Base-by-base conservation (phyloP, 192 early-diverging fungal species). In the Backusella mclennaniae region DNA sequence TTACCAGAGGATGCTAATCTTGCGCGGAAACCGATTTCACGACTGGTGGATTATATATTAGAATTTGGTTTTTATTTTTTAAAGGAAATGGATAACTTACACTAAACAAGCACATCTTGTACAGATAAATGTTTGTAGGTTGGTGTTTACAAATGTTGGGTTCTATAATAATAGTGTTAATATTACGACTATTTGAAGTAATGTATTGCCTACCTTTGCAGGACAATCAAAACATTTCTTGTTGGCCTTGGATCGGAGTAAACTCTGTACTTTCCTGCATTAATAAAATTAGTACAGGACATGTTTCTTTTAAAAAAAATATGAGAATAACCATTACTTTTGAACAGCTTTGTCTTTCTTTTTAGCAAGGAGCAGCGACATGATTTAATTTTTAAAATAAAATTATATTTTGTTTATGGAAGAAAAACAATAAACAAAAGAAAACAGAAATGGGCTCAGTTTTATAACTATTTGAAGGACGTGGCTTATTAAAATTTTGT, bases 161-260 rank as follows among this genome's bases (percentile, higher is more conserved):
- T 63, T 29, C 56, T 63, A 63, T 29, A 29, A 29, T 14, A 2
- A 23, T 29, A 12, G 14, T 63, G 3, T 63, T 63, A 29, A 29
- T 26, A 12, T 29, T 63, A 63, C 1, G 19, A 29, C 8, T 9
- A 63, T 63, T 11, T 63, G 12, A 14, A 29, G 29, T 12, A 8
- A 63, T 29, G 1, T 63, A 17, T 44, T 44, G 12, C 5, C 12
- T 63, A 63, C 56, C 56, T 29, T 63, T 63, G 56, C 56, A 63
- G 56, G 56, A 63, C 56, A 63, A 63, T 63, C 56, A 63, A 63
- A 63, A 26, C 56, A 63, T 63, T 26, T 63, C 56, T 63, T 63
- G 29, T 63, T 63, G 9, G 56, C 56, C 7, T 63, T 63, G 56
- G 56, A 63, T 26, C 56, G 56, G 23, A 63, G 56, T 29, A 63